Evolutionary conservation across 140 eudicot genomes (phyloP), one percentile per base, ranked within the genome.

Genomic region (Cichorium intybus): DNA sequence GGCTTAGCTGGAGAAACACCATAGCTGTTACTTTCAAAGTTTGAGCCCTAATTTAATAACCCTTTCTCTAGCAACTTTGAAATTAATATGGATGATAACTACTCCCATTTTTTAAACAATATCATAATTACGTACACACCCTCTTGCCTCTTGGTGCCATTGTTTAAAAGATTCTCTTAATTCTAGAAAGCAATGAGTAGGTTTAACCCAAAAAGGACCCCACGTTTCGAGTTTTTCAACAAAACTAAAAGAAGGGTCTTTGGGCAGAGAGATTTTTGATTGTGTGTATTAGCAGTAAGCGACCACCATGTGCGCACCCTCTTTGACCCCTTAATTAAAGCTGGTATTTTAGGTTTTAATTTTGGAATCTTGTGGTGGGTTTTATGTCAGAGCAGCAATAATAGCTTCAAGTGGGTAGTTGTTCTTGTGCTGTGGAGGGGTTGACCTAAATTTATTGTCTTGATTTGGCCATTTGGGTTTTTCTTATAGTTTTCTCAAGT

Each of bases 351-450:
- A 60, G 77, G 78, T 74, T 66, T 81, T 20, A 70, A 34, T 75
- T 77, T 90, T 84, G 97, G 95, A 84, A 80, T 82, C 79, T 87
- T 91, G 80, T 78, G 82, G 86, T 81, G 66, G 77, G 76, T 72
- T 81, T 60, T 46, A 64, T 71, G 73, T 75, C 86, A 67, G 80
- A 78, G 23, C 55, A 65, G 64, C 72, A 65, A 66, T 73, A 73
- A 64, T 64, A 12, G 66, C 60, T 64, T 64, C 71, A 71, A 80
- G 80, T 80, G 52, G 53, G 64, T 73, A 74, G 69, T 84, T 81
- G 60, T 48, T 64, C n/a, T 64, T 56, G 52, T 54, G 15, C 60
- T 71, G 71, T 63, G 82, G 81, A 65, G 90, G 84, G 75, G 97
- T 87, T 90, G 97, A 87, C 97, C 94, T 79, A 82, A 87, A 77